These are phyloP conservation scores for Earliella scabrosa DNA, from an alignment of 1,284 basidiomycete genomes.

Conservation along the genomic window DNA sequence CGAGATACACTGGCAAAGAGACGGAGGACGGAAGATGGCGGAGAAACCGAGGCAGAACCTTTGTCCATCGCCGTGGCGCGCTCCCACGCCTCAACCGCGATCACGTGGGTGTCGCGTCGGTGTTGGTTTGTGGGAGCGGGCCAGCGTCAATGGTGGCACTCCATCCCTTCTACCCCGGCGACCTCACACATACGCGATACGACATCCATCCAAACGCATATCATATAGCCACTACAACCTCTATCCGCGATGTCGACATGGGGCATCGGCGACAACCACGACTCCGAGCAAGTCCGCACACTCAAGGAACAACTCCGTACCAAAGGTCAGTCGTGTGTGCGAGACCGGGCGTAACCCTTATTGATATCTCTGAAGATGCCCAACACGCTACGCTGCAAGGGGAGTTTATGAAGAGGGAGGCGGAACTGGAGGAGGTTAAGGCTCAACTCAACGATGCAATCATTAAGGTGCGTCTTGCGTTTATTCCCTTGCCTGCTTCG, in stretches of 20 bases:
- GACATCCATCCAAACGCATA: not conserved
- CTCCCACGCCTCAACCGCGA: conserved; percentile 3
- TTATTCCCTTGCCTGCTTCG: not conserved
- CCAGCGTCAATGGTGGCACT: conserved; percentile 11
- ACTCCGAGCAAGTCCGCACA: conserved; percentile 60
- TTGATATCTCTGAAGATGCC: conserved; percentile 14
- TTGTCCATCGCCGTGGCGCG: not conserved
- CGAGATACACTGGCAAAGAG: not conserved
- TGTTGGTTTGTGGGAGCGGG: conserved; percentile 16
- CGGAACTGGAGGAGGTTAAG: conserved; percentile 58
- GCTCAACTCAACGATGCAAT: conserved; percentile 57
- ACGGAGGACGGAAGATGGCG: not conserved
- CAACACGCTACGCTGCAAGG: conserved; percentile 60
- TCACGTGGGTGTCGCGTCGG: conserved; percentile 23
- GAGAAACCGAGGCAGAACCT: conserved; percentile 2
- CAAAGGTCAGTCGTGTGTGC: conserved; percentile 54
- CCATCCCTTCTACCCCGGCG: conserved; percentile 9
- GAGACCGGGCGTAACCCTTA: not conserved
- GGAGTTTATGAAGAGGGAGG: conserved; percentile 56
- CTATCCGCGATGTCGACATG: conserved; percentile 50
- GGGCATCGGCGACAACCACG: conserved; percentile 61
- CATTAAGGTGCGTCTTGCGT: conserved; percentile 52
- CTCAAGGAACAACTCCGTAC: conserved; percentile 63
- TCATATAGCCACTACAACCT: not conserved
- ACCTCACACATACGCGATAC: conserved; percentile 9